Base-by-base conservation (phyloP, 805 yeast species). In the Metschnikowia amazonensis region DNA sequence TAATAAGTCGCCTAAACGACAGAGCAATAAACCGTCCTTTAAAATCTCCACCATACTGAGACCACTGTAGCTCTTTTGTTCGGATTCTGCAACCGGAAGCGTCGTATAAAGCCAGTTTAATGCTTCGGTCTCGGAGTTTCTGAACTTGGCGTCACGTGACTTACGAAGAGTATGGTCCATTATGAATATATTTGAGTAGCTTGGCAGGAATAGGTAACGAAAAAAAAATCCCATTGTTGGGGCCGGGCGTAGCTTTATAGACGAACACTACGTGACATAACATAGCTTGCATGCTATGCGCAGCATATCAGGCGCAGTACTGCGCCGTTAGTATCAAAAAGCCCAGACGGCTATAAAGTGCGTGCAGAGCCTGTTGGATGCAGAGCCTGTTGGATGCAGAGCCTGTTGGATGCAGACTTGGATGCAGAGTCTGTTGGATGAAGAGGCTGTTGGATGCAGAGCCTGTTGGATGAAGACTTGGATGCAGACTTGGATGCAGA, bases 101-200 rank as follows among this genome's bases (percentile, higher is more conserved):
- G 66, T 64, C 27, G 60, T 48, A 38, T 64, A 69, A 1, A 88
- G 63, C 89, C 95, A 88, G 5, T 59, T 53, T 52, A 74, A 74
- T 14, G 77, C 75, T 41, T 77, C 74, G 1, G 40, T 48, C 49
- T 69, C 66, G 29, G 60, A 58, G 6, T 57, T 59, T n/a, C 48
- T 64, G 57, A 81, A 86, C 56, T 83, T 85, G 8, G 66, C 64
- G 6, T 61, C 56, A 51, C 92, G 70, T 0, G 83, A 69, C 10
- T 56, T 59, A 27, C 60, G 65, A 33, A 85, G 62, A 58, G 84
- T 89, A 42, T 81, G 81, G 57, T 84, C 90, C 29, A 84, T 61
- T 21, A n/a, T n/a, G n/a, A n/a, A n/a, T n/a, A n/a, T n/a, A n/a
- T n/a, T n/a, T n/a, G n/a, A n/a, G n/a, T n/a, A n/a, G n/a, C n/a